These are phyloP conservation scores for Pyrenula massariospora DNA, from an alignment of 495 filamentous ascomycete species.

Conservation along the genomic window DNA sequence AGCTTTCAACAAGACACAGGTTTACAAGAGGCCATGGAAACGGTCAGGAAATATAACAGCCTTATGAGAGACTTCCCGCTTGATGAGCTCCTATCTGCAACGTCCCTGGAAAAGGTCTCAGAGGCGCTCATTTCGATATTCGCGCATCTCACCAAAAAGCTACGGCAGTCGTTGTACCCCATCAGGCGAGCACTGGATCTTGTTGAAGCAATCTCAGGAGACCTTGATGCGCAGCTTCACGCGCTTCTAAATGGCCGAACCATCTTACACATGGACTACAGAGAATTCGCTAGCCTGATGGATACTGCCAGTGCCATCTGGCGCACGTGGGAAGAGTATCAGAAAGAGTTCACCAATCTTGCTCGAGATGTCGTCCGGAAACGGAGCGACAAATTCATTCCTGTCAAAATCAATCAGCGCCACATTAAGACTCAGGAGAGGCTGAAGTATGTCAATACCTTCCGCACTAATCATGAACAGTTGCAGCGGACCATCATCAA, in stretches of 20 bases:
- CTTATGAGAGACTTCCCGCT: constrained; percentile 96
- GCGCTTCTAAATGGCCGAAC: constrained; percentile 72
- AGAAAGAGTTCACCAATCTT: constrained; percentile 96
- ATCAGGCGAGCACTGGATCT: constrained; percentile 82
- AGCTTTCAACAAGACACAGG: constrained; percentile 94
- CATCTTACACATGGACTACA: constrained; percentile 83
- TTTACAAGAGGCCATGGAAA: constrained; percentile 84
- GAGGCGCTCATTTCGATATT: constrained; percentile 84
- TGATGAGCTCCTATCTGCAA: constrained; percentile 86
- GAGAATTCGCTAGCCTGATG: constrained; percentile 80
- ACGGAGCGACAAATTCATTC: constrained; percentile 92
- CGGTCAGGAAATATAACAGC: constrained; percentile 96
- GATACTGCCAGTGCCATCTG: constrained; percentile 74
- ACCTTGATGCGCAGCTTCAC: constrained; percentile 79
- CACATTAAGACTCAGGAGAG: constrained; percentile 81
- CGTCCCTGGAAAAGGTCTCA: constrained; percentile 78
- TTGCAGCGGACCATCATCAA: constrained; percentile 91
- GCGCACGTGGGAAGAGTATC: constrained; percentile 83
- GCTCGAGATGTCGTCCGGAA: constrained; percentile 85
- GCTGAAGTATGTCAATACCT: constrained; percentile 83
- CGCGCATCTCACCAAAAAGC: constrained; percentile 87
- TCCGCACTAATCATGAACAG: constrained; percentile 93
- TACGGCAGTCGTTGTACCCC: constrained; percentile 88
- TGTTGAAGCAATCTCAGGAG: constrained; percentile 95
- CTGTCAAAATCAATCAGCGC: constrained; percentile 81